Conservation (phyloP, 2,329 filamentous ascomycete species). For the Chalara sp. region DNA sequence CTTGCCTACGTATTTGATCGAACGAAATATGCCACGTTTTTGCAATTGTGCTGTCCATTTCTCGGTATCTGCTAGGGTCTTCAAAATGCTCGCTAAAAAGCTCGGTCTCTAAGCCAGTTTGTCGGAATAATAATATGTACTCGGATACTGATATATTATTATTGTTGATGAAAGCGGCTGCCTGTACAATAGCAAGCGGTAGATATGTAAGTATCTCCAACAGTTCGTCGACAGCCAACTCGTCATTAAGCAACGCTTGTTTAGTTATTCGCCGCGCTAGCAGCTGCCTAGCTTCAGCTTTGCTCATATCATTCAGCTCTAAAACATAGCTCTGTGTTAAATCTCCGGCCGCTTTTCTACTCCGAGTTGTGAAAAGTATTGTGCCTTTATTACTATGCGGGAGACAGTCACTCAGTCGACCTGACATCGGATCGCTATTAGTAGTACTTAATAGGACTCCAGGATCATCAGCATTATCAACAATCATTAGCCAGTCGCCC, state of each 20-base stretch:
- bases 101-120: slow-evolving; percentile 23
- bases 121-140: slow-evolving; percentile 33
- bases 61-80: slow-evolving; percentile 28
- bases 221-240: slow-evolving; percentile 9
- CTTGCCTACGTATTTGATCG: slow-evolving; percentile 27
- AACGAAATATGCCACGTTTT: slow-evolving; percentile 32
- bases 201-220: slow-evolving; percentile 18
- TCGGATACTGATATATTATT: slow-evolving; percentile 21
- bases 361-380: slow-evolving; percentile 11
- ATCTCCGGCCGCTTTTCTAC: slow-evolving; percentile 3
- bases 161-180: slow-evolving; percentile 19
- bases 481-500: slow-evolving; percentile 9
- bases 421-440: background rate
- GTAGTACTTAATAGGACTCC: background rate
- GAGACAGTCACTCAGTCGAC: slow-evolving; percentile 4
- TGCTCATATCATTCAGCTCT: slow-evolving; percentile 1
- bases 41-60: slow-evolving; percentile 28
- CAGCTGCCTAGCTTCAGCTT: slow-evolving; percentile 6
- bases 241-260: background rate
- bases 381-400: slow-evolving; percentile 10
- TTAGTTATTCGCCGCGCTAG: slow-evolving; percentile 5
- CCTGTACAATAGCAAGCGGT: slow-evolving; percentile 25
- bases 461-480: slow-evolving; percentile 10
- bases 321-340: slow-evolving; percentile 3
- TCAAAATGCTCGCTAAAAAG: slow-evolving; percentile 26